phyloP scores from a whole-genome alignment of 805 yeast genomes.

The Spathaspora sp. region DNA sequence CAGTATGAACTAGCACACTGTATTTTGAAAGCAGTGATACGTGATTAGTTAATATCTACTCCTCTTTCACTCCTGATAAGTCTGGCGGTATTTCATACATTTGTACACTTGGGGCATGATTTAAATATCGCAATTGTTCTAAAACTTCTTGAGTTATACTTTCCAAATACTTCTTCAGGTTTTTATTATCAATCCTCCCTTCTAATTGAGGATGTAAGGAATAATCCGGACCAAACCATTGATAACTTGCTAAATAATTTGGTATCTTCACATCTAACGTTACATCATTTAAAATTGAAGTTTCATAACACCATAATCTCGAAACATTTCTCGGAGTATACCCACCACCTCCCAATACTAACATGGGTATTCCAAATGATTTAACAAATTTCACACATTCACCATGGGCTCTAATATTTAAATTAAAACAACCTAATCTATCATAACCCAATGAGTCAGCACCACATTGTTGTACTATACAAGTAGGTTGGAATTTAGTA shows the following conservation, averaged over 20 bases:
- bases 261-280: conserved; percentile 50
- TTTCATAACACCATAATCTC: conserved; percentile 93
- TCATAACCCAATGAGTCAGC: conserved; percentile 95
- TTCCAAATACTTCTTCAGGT: conserved; percentile 78
- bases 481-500: conserved; percentile 88
- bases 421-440: conserved; percentile 88
- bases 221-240: conserved; percentile 87
- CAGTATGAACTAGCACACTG: no score
- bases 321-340: conserved; percentile 95
- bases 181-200: conserved; percentile 74
- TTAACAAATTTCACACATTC: conserved; percentile 90
- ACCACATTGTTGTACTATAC: conserved; percentile 94
- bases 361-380: conserved; percentile 83
- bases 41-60: conserved; percentile 27
- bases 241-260: conserved; percentile 66
- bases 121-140: conserved; percentile 76
- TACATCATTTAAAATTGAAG: conserved; percentile 70
- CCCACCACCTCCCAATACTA: conserved; percentile 97
- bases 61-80: conserved; percentile 39
- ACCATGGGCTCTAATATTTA: conserved; percentile 90
- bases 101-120: conserved; percentile 92
- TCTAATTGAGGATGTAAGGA: conserved; percentile 72
- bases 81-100: conserved; percentile 88
- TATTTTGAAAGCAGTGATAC: no score
- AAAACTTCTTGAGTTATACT: conserved; percentile 68